Conservation (phyloP, 306 rosid species). For the Citrullus mucosospermus region DNA sequence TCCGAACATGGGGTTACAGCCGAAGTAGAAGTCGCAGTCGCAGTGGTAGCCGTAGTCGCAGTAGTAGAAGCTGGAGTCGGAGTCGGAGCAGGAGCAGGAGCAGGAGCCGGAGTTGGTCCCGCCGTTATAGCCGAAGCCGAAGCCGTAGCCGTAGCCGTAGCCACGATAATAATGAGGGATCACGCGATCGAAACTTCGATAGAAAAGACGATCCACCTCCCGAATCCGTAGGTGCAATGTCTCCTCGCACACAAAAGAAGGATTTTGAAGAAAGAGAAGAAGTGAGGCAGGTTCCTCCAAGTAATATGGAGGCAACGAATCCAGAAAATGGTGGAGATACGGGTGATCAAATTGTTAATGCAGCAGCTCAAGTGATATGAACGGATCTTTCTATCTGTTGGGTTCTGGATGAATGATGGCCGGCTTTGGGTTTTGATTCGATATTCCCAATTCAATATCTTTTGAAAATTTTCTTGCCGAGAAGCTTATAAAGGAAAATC, state of each 20-base stretch:
- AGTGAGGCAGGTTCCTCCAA: constrained; percentile 27
- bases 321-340: constrained; percentile 22
- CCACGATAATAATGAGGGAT: constrained; percentile 28
- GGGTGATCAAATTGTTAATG: constrained; percentile 18
- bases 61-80: constrained; percentile 31
- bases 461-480: neutral
- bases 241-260: constrained; percentile 25
- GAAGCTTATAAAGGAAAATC: neutral
- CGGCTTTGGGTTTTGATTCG: neutral
- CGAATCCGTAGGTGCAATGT: constrained; percentile 18
- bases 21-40: constrained; percentile 27
- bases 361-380: neutral
- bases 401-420: neutral
- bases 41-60: constrained; percentile 29
- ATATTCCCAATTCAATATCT: too few species aligned
- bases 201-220: constrained; percentile 19
- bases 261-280: constrained; percentile 16
- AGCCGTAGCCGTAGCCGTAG: constrained; percentile 29
- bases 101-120: constrained; percentile 33
- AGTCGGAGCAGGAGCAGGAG: constrained; percentile 48
- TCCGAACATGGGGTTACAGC: constrained; percentile 74
- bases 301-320: constrained; percentile 8
- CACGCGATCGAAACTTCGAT: constrained; percentile 23
- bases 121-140: constrained; percentile 22
- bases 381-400: neutral